A percentile compares a stretch with the other conserved stretches of the same genome.
phyloP scores from a whole-genome alignment of 202 grass and related monocot genomes.

The Panicum hallii region DNA sequence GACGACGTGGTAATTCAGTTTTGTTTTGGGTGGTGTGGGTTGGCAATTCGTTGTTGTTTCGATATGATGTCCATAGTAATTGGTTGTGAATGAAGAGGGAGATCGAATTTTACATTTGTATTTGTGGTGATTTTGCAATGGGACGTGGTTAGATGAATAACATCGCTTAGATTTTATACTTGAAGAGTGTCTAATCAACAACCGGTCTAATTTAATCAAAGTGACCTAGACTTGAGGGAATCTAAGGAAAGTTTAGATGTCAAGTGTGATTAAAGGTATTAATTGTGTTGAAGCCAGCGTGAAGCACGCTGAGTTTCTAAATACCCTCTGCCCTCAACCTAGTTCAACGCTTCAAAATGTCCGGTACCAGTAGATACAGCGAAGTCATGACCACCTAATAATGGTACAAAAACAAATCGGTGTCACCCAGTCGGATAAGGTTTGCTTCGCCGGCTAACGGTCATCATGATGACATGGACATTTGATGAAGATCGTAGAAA shows the following conservation, averaged over 20 bases:
- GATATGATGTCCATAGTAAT: not conserved
- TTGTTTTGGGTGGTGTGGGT: not conserved
- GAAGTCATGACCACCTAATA: too few relatives aligned
- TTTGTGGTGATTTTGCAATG: not conserved
- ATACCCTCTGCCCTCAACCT: not conserved
- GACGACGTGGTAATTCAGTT: not conserved
- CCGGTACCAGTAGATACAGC: too few relatives aligned
- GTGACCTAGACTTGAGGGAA: not conserved
- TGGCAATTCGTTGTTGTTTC: not conserved
- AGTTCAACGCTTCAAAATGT: too few relatives aligned
- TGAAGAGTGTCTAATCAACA: too few relatives aligned
- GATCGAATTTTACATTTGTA: not conserved
- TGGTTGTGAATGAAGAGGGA: not conserved
- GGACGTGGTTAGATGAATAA: too few relatives aligned
- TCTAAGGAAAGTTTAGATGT: not conserved
- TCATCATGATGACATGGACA: not conserved
- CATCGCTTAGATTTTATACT: too few relatives aligned
- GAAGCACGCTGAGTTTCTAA: not conserved
- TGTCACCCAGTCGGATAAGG: not conserved
- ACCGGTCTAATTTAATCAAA: not conserved
- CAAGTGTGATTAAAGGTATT: not conserved
- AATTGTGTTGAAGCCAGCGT: not conserved
- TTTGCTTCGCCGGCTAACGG: not conserved
- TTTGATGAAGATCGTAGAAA: not conserved
- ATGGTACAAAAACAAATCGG: too few relatives aligned